Base-by-base conservation (phyloP, 176 grass and related monocot genomes). In the Musa beccarii region DNA sequence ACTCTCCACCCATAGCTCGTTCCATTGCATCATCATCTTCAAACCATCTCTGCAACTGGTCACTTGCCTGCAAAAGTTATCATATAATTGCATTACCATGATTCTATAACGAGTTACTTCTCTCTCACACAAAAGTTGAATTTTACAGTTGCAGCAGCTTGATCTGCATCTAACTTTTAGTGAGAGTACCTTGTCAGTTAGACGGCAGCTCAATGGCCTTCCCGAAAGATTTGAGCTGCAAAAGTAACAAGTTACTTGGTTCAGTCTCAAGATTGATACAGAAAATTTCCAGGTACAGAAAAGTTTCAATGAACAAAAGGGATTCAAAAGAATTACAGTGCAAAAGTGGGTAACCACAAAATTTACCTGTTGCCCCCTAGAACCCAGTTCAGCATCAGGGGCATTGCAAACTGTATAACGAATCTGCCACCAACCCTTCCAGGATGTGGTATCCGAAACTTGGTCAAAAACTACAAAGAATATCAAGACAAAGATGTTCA, bases 11-110 rank as follows among this genome's bases (percentile, higher is more conserved):
- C 54, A 99, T 79, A 89, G 95, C 95, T 84, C 80, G 23, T 86
- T 99, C 95, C 80, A 99, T 80, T 55, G 88, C 95, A 74, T 94
- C 90, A 3, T 99, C 95, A 72, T 99, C 95, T 80, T 94, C 86
- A 89, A 94, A 94, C 95, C 95, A 99, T 77, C 2, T 83, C 52
- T 63, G 28, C 78, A 99, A 82, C 88, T 99, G 88, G 74, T 94
- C 87, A 49, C 82, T 91, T 83, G 95, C 95, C 95, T 99, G 89
- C 70, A 84, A 16, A 54, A 20, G 10, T 11, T 12, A 69, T n/a
- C 15, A 50, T 73, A 11, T 54, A 73, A 73, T 28, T 21, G 6
- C 15, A 53, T 14, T 23, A 52, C 13, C 8, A 72, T 14, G 13
- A 10, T 13, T 49, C 67, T 51, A 71, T 51, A 52, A 10, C 1